Percentiles rank a stretch among this genome's conserved stretches.
These are phyloP conservation scores for Pseudogymnoascus sp. DNA, from an alignment of 2,329 filamentous ascomycete genomes.

Conservation along the genomic window DNA sequence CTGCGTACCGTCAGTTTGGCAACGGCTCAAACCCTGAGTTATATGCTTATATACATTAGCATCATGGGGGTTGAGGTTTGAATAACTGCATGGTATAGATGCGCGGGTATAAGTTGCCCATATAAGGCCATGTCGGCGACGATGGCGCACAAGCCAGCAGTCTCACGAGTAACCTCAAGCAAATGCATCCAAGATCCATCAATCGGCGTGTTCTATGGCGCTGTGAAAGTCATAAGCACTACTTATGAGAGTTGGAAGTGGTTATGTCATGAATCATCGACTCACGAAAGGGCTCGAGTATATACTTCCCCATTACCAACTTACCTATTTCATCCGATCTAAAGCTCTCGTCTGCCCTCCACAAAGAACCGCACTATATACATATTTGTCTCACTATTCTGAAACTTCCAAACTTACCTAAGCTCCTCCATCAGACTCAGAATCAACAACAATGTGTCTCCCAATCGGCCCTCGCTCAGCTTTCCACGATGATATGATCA, in stretches of 20 bases:
- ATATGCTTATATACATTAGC: conserved; percentile 9
- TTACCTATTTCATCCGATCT: conserved; percentile 5
- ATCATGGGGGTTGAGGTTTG: neutral
- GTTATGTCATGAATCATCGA: conserved; percentile 5
- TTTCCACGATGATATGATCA: neutral
- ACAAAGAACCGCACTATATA: neutral
- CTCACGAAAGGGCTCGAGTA: neutral
- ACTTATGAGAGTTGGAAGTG: neutral
- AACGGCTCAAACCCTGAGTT: conserved; percentile 4
- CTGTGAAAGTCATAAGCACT: neutral
- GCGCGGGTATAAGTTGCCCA: neutral
- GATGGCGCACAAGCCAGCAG: neutral
- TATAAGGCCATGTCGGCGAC: neutral
- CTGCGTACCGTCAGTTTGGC: neutral
- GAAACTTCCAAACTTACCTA: neutral
- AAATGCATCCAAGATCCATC: neutral
- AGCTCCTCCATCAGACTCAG: neutral
- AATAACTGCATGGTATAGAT: neutral
- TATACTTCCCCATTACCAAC: conserved; percentile 2
- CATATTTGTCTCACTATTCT: neutral
- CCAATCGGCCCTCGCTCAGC: neutral
- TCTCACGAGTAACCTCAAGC: neutral
- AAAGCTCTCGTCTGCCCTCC: neutral
- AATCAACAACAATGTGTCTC: neutral
- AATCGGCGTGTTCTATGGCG: neutral